Evolutionary conservation across 2,329 filamentous ascomycete species (phyloP).

Genomic region (Sarocladium kiliense): DNA sequence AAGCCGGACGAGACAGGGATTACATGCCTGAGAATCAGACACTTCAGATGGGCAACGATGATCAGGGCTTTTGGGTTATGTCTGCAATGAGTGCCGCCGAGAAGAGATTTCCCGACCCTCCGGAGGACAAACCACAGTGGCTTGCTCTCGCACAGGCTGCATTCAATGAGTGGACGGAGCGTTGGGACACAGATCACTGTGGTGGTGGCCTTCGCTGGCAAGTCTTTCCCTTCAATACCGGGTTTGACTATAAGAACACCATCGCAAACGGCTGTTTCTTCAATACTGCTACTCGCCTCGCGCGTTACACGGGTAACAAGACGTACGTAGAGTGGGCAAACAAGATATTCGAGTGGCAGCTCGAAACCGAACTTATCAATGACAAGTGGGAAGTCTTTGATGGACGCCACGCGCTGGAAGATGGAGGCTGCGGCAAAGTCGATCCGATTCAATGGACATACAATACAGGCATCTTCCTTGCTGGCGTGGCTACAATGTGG

Average conservation of each 20-base stretch:
- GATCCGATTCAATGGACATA: slow-evolving; percentile 63
- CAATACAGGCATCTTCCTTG: slow-evolving; percentile 62
- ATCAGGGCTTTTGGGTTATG: slow-evolving; percentile 80
- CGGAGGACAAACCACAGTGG: slow-evolving; percentile 60
- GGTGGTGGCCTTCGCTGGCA: slow-evolving; percentile 80
- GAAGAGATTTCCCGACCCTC: slow-evolving; percentile 66
- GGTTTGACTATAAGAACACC: slow-evolving; percentile 64
- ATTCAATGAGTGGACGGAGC: slow-evolving; percentile 69
- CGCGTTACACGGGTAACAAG: slow-evolving; percentile 70
- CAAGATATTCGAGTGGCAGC: slow-evolving; percentile 63
- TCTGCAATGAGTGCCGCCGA: slow-evolving; percentile 75
- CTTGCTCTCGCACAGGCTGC: slow-evolving; percentile 70
- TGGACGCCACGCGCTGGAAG: slow-evolving; percentile 31
- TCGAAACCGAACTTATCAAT: slow-evolving; percentile 50
- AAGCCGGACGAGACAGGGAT: slow-evolving; percentile 51
- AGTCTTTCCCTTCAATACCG: slow-evolving; percentile 72
- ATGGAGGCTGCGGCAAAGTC: slow-evolving; percentile 34
- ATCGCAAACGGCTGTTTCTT: slow-evolving; percentile 68
- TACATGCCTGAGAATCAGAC: slow-evolving; percentile 66
- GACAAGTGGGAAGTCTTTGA: slow-evolving; percentile 50
- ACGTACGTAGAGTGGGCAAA: slow-evolving; percentile 76
- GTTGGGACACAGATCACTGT: slow-evolving; percentile 64
- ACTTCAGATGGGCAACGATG: slow-evolving; percentile 61
- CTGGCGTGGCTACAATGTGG: slow-evolving; percentile 57
- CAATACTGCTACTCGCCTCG: slow-evolving; percentile 65